These are phyloP conservation scores for Imleria badia DNA, from an alignment of 768 basidiomycete species.

Conservation along the genomic window DNA sequence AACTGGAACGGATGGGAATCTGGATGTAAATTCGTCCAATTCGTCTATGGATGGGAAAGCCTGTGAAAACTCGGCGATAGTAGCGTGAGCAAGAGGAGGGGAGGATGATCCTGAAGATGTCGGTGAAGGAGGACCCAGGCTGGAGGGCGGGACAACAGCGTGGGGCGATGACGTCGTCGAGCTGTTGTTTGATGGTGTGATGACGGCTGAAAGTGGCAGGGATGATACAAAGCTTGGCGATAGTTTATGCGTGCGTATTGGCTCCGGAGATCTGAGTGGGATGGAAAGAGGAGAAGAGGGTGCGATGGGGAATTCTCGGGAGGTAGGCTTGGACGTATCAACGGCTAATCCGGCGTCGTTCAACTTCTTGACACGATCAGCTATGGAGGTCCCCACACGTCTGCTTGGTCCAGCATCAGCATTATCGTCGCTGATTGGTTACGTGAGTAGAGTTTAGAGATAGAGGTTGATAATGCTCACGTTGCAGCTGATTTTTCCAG, in stretches of 20 bases:
- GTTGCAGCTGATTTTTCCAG: constrained; percentile 40
- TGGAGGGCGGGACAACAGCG: constrained; percentile 66
- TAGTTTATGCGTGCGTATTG: constrained; percentile 39
- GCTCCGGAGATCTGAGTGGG: constrained; percentile 31
- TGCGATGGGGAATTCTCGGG: constrained; percentile 48
- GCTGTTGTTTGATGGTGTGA: constrained; percentile 26
- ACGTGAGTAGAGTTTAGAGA: constrained; percentile 12
- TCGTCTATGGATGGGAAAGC: constrained; percentile 80
- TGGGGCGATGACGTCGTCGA: constrained; percentile 51
- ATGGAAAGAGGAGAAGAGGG: constrained; percentile 31
- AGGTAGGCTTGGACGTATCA: constrained; percentile 54
- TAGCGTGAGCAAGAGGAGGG: constrained; percentile 41
- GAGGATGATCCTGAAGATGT: constrained; percentile 68
- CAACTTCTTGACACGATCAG: constrained; percentile 76
- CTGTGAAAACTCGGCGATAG: constrained; percentile 58
- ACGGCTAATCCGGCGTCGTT: constrained; percentile 69
- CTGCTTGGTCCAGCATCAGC: constrained; percentile 36
- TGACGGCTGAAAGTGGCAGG: constrained; percentile 11
- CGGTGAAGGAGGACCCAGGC: constrained; percentile 76
- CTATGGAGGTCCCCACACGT: constrained; percentile 66
- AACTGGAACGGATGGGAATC: constrained; percentile 49
- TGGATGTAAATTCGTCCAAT: constrained; percentile 55
- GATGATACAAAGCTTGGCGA: constrained; percentile 35
- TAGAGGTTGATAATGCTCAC: constrained; percentile 22
- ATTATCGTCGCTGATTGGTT: constrained; percentile 11